Evolutionary conservation across 1,139 yeast genomes (phyloP).

Genomic region (Kodamaea ohmeri): DNA sequence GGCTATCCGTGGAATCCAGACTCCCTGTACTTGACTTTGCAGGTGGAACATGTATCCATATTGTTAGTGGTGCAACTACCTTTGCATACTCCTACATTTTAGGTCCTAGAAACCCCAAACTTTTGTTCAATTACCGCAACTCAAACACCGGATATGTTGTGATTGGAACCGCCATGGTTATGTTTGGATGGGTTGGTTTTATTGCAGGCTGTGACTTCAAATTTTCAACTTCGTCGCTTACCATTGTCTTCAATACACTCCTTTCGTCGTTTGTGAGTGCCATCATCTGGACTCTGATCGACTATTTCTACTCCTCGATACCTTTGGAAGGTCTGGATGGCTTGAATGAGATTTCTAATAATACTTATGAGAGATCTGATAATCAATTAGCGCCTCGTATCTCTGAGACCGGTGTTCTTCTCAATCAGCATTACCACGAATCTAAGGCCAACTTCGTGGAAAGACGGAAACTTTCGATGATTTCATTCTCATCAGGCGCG

Average conservation of each 20-base stretch:
- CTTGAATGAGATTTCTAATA: neutral
- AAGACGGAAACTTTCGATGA: conserved; percentile 36
- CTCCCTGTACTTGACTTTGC: conserved; percentile 61
- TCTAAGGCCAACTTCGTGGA: conserved; percentile 19
- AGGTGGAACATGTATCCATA: conserved; percentile 64
- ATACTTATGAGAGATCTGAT: neutral
- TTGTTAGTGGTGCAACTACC: conserved; percentile 58
- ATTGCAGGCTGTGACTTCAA: conserved; percentile 45
- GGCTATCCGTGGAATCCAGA: conserved; percentile 45
- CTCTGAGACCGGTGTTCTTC: conserved; percentile 22
- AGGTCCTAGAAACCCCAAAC: conserved; percentile 50
- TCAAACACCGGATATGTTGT: conserved; percentile 44
- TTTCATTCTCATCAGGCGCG: conserved; percentile 43
- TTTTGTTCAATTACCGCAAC: conserved; percentile 37
- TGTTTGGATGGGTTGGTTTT: conserved; percentile 47
- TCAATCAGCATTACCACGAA: conserved; percentile 22
- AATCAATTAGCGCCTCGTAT: conserved; percentile 8
- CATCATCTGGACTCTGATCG: conserved; percentile 38
- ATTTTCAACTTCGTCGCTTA: conserved; percentile 34
- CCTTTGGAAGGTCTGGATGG: conserved; percentile 30
- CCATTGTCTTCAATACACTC: conserved; percentile 35
- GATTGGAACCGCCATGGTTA: conserved; percentile 48
- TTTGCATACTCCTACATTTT: conserved; percentile 58
- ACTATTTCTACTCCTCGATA: conserved; percentile 38
- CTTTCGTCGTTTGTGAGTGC: conserved; percentile 38